Evolutionary conservation across 257 asterid species (phyloP), one percentile per base, ranked within the genome.

Genomic region (Petrea volubilis): DNA sequence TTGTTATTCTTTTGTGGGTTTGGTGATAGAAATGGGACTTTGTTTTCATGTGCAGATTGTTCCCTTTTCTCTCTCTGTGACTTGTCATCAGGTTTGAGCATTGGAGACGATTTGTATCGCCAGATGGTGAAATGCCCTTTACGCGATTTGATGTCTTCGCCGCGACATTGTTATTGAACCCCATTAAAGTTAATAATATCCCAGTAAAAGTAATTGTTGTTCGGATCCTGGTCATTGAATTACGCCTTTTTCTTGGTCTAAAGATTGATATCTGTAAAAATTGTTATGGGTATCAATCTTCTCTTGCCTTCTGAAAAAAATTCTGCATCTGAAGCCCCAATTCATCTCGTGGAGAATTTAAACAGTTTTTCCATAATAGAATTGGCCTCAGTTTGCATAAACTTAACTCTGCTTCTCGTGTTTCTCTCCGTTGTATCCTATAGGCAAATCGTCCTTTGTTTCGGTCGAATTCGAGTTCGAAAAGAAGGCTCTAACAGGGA

Each of bases 111-210:
- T 51, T 58, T 67, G 74, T 56, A 58, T 82, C 67, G 90, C 83
- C 96, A 93, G 90, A 86, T 91, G 97, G 90, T 87, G 88, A 80
- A 93, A 85, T 86, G 93, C 97, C 81, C 88, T 74, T 84, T 49
- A 41, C 83, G 49, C 74, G 78, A 82, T 78, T 83, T 80, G 88
- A 85, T 84, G 82, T 75, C 62, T 62, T 73, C 61, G 47, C 58
- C 67, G 58, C 44, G 64, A 72, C 80, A 62, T 53, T 66, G 12
- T 66, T 69, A 13, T 59, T 74, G 72, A 76, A 63, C 78, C 70
- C 55, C 79, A 66, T 64, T 71, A n/a, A n/a, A n/a, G n/a, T n/a
- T n/a, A 64, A 67, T 50, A 41, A 7, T 52, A 17, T 31, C 38
- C 80, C 25, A 5, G 59, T 17, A 38, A 38, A 38, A 38, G 43